Conservation (phyloP, 2,329 filamentous ascomycete genomes). For the Beauveria varroae region DNA sequence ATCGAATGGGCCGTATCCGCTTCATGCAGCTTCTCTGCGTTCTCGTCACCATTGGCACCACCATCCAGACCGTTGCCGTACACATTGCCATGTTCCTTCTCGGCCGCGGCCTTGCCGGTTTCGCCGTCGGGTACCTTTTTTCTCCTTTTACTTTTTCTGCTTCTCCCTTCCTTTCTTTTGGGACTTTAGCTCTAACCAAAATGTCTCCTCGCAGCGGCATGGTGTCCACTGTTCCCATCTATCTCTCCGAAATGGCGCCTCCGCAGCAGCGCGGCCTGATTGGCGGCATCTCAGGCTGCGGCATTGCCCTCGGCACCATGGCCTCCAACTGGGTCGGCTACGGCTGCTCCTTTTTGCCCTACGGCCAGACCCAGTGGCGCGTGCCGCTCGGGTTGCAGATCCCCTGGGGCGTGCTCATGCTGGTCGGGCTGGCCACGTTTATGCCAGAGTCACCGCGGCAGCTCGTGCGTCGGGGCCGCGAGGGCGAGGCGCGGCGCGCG, state of each 20-base stretch:
- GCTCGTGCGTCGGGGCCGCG: constrained; percentile 40
- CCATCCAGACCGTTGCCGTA: constrained; percentile 45
- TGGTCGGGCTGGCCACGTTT: constrained; percentile 29
- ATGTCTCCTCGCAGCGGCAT: constrained; percentile 27
- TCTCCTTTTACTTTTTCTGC: too few species aligned
- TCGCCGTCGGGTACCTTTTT: constrained; percentile 5
- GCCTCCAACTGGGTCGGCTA: constrained; percentile 51
- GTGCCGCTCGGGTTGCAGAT: constrained; percentile 47
- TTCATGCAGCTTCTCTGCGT: constrained; percentile 48
- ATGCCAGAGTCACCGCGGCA: constrained; percentile 22
- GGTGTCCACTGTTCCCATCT: constrained; percentile 46
- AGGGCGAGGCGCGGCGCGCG: constrained; percentile 39
- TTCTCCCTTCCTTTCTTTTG: too few species aligned
- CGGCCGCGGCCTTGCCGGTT: constrained; percentile 38
- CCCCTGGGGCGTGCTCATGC: constrained; percentile 48
- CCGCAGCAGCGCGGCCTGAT: constrained; percentile 43
- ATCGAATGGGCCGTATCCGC: constrained; percentile 43
- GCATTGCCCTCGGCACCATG: constrained; percentile 49
- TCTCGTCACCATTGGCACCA: constrained; percentile 45
- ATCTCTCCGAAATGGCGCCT: constrained; percentile 46
- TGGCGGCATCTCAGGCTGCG: constrained; percentile 45
- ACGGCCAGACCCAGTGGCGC: constrained; percentile 46
- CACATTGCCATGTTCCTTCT: constrained; percentile 48
- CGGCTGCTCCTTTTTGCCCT: constrained; percentile 42
- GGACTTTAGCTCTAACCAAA: too few species aligned